These are phyloP conservation scores for Bryopsis sp. DNA, from an alignment of 139 green algal genomes.

Conservation along the genomic window DNA sequence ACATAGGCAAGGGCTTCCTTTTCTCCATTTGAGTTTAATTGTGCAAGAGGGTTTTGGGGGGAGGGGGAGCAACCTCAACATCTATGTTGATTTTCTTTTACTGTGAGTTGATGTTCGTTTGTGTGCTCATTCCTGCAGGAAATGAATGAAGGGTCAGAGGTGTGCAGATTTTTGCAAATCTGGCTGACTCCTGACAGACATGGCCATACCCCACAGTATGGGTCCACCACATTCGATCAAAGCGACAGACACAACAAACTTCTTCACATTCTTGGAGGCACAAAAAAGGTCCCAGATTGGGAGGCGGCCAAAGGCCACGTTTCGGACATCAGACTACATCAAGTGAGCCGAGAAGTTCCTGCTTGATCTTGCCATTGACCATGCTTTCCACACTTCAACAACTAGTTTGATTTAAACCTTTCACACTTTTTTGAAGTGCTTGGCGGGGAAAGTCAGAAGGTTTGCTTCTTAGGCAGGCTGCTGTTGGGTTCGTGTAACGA, in stretches of 20 bases:
- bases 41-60: neutral
- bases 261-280: constrained; percentile 61
- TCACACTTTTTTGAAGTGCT: too few relatives aligned
- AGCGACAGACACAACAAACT: constrained; percentile 56
- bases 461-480: too few relatives aligned
- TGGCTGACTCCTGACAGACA: constrained; percentile 62
- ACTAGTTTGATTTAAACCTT: too few relatives aligned
- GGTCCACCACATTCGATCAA: constrained; percentile 21
- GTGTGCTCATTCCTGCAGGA: too few relatives aligned
- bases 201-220: constrained; percentile 56
- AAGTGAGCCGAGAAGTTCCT: too few relatives aligned
- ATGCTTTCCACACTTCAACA: too few relatives aligned
- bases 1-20: neutral
- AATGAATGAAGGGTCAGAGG: constrained; percentile 59
- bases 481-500: too few relatives aligned
- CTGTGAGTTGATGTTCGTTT: too few relatives aligned
- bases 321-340: neutral
- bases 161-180: constrained; percentile 63
- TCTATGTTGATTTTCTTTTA: too few relatives aligned
- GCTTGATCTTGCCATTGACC: too few relatives aligned
- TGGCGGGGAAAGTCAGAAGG: too few relatives aligned
- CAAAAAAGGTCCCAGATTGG: constrained; percentile 22
- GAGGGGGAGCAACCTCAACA: too few relatives aligned
- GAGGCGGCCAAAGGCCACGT: neutral
- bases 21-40: neutral